Conservation (phyloP, 179 eudicot species). For the Beta corolliflora region DNA sequence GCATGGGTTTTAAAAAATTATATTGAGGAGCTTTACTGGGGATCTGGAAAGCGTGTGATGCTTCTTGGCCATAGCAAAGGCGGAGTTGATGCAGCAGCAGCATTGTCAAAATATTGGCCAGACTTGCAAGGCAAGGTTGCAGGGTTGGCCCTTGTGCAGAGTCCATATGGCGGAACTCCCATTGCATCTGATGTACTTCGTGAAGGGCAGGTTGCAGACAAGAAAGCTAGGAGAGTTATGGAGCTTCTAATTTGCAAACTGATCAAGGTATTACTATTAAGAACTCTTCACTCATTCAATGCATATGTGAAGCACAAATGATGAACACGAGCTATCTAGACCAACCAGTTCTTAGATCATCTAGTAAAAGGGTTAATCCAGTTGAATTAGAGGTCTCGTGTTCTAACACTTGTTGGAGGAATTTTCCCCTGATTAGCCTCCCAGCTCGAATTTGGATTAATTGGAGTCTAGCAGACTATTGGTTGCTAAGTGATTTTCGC, state of each 20-base stretch:
- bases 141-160: conserved; percentile 88
- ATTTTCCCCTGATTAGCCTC: too few species aligned
- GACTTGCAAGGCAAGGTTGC: conserved; percentile 74
- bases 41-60: conserved; percentile 89
- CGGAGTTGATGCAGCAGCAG: conserved; percentile 97
- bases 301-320: not conserved
- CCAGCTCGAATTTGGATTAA: too few species aligned
- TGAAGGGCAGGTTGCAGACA: conserved; percentile 86
- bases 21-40: conserved; percentile 93
- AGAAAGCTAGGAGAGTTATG: conserved; percentile 71
- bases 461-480: too few species aligned
- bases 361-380: too few species aligned
- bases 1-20: conserved; percentile 83
- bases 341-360: too few species aligned
- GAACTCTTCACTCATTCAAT: not conserved
- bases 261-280: conserved; percentile 54
- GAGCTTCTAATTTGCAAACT: conserved; percentile 77
- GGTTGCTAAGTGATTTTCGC: too few species aligned
- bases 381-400: too few species aligned
- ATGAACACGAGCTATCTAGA: not conserved
- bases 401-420: too few species aligned
- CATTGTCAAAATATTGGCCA: conserved; percentile 72
- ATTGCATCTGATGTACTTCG: conserved; percentile 90
- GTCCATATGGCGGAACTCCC: conserved; percentile 94
- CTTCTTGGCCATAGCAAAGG: conserved; percentile 98